These are phyloP conservation scores for Pseudogymnoascus sp. DNA, from an alignment of 2,329 filamentous ascomycete genomes.

Conservation along the genomic window DNA sequence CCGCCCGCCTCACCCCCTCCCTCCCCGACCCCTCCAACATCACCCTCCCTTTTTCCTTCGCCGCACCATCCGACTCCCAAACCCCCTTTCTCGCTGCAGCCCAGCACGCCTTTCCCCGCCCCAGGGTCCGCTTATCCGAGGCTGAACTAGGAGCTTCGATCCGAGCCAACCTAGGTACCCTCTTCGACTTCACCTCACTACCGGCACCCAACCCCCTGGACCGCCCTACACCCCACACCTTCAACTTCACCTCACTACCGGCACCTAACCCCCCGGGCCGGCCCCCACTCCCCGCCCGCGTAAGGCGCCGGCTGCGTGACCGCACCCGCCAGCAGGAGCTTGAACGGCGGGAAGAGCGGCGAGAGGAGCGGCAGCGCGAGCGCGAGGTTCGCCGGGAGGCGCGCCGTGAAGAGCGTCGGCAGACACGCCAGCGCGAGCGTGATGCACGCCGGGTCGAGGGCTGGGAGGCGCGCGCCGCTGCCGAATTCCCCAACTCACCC, in stretches of 20 bases:
- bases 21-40: not conserved
- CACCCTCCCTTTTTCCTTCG: not conserved
- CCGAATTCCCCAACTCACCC: not conserved
- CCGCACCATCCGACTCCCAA: not conserved
- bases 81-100: not conserved
- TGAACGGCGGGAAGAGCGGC: not conserved
- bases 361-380: not conserved
- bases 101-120: not conserved
- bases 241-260: too few species aligned
- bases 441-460: not conserved
- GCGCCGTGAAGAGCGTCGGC: not conserved
- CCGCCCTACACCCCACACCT: too few species aligned
- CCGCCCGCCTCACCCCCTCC: too few species aligned
- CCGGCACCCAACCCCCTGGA: not conserved
- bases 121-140: not conserved
- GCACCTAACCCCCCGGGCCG: too few species aligned
- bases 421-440: not conserved
- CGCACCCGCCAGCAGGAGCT: not conserved
- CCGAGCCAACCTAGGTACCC: not conserved
- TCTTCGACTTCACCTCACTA: not conserved
- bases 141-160: not conserved
- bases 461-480: not conserved
- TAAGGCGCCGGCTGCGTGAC: too few species aligned
- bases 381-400: not conserved
- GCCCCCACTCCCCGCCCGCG: too few species aligned